Conservation (phyloP, 352 stramenopile species). For the Globisporangium okanoganense region DNA sequence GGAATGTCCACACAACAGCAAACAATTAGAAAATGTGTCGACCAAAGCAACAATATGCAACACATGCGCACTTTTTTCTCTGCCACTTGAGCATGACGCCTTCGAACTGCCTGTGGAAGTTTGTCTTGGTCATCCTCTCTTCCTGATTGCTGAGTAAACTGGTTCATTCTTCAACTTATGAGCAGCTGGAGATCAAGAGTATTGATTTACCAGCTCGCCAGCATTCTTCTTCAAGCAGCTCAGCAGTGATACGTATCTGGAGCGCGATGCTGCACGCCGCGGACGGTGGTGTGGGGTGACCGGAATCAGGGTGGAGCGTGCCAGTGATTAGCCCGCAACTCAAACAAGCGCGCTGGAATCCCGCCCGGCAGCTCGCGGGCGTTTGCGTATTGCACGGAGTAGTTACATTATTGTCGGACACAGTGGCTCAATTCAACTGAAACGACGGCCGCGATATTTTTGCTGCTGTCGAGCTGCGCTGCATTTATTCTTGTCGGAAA, state of each 20-base stretch:
- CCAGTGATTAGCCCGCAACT: background rate
- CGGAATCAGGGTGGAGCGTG: background rate
- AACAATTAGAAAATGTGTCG: background rate
- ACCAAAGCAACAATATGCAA: background rate
- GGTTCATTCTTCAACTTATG: conserved; percentile 10
- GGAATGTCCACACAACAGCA: background rate
- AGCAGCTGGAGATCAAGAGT: background rate
- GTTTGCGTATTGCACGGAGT: background rate
- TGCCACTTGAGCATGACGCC: conserved; percentile 9
- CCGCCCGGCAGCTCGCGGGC: background rate
- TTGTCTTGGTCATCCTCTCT: conserved; percentile 12
- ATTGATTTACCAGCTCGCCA: background rate
- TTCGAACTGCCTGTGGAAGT: background rate
- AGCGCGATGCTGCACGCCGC: background rate
- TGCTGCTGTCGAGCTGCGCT: background rate
- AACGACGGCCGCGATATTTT: conserved; percentile 11
- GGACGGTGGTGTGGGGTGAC: background rate
- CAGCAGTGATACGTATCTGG: background rate
- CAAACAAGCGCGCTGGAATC: background rate
- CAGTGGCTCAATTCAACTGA: background rate
- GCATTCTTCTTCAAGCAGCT: conserved; percentile 9
- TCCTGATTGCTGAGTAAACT: conserved; percentile 1
- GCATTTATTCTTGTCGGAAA: background rate
- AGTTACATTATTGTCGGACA: background rate
- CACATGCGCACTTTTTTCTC: conserved; percentile 12